Percentiles rank a stretch among this genome's conserved stretches.
Evolutionary conservation across 495 filamentous ascomycete genomes (phyloP).

Genomic region (Daldinia grandis): DNA sequence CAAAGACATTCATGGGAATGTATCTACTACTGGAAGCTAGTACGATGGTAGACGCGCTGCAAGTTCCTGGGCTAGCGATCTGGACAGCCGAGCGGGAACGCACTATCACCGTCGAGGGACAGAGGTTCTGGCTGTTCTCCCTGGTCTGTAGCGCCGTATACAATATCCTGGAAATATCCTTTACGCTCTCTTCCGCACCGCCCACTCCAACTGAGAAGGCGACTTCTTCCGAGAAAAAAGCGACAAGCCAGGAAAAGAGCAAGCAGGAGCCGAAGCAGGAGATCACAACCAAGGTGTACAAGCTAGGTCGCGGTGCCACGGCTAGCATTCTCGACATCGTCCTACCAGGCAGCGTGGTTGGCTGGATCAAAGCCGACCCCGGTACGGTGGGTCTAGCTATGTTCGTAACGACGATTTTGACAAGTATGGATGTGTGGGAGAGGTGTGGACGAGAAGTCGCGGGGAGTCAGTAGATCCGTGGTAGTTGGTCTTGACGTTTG

Average conservation of each 20-base stretch:
- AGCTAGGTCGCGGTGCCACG: conserved; percentile 50
- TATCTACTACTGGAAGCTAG: conserved; percentile 58
- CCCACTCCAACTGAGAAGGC: conserved; percentile 14
- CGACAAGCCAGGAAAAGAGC: background rate
- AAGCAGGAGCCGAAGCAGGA: conserved; percentile 20
- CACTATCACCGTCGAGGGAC: conserved; percentile 58
- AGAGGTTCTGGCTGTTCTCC: conserved; percentile 72
- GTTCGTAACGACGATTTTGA: conserved; percentile 66
- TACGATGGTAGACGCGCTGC: conserved; percentile 54
- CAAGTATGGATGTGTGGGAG: conserved; percentile 67
- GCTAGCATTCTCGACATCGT: conserved; percentile 66
- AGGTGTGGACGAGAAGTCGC: conserved; percentile 50
- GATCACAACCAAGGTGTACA: conserved; percentile 38
- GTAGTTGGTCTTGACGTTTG: background rate
- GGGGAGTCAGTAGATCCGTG: background rate
- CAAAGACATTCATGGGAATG: conserved; percentile 55
- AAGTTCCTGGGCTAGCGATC: conserved; percentile 55
- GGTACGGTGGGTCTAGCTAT: conserved; percentile 60
- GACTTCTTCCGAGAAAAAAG: background rate
- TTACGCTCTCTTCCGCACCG: conserved; percentile 26
- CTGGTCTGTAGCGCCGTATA: conserved; percentile 50
- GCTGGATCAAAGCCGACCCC: conserved; percentile 60
- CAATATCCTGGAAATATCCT: conserved; percentile 40
- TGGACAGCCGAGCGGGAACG: conserved; percentile 44
- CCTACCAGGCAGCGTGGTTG: conserved; percentile 62